Evolutionary conservation across 2,329 filamentous ascomycete genomes (phyloP), one percentile per base, ranked within the genome.

Genomic region (Ascochyta fabae): DNA sequence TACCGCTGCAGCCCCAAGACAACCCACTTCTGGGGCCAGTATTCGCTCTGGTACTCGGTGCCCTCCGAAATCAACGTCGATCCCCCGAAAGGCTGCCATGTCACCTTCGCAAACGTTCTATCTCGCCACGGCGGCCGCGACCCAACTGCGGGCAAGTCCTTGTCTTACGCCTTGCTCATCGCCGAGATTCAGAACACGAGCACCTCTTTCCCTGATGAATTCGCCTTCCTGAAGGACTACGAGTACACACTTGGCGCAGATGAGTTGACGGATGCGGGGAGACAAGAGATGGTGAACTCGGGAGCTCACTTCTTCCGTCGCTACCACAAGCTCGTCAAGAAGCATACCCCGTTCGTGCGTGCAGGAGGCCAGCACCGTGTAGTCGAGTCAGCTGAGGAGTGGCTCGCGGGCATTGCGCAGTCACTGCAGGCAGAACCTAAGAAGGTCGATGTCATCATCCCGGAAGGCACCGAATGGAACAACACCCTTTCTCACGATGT

Each of bases 41-140:
- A 96, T 74, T 89, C 91, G 16, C 91, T 92, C 2, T 96, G 87
- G 77, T 96, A 90, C 76, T 83, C 88, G 1, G 88, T 93, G 0
- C 83, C 87, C 6, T 92, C 89, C 1, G 79, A 84, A 3, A 84
- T 91, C 46, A 79, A 85, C 15, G 65, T 81, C 6, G 79, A 80
- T 7, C 78, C 89, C 0, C 92, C 92, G 0, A 63, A 79, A 0
- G 81, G 80, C n/a, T 97, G 93, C 76, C 78, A 84, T 12, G 78
- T 94, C 64, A 94, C 88, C 3, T 94, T 96, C 75, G 93, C 84
- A 1, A 89, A 93, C 68, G 80, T 93, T 23, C 83, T 97, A 43
- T 92, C 91, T 22, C 87, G 93, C 2, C 93, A 97, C 72, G 93
- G 92, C 43, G 90, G 91, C 34, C 85, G 93, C 48, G 89, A 91